These are phyloP conservation scores for Penicillium oxalicum DNA, from an alignment of 2,329 filamentous ascomycete genomes.

Conservation along the genomic window DNA sequence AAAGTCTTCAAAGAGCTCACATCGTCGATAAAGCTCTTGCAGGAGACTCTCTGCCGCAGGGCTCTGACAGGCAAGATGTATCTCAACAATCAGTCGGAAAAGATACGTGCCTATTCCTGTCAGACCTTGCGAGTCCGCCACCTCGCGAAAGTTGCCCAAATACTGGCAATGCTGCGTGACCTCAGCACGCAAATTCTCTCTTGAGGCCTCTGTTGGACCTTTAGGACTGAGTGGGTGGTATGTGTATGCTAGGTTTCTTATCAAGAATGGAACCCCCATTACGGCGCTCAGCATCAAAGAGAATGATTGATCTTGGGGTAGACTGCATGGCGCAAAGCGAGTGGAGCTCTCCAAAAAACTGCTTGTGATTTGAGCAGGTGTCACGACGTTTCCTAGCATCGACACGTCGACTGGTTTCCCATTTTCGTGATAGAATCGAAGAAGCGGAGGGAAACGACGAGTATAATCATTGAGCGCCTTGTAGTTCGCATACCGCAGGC, in stretches of 20 bases:
- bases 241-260: constrained; percentile 2
- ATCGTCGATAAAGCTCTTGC: constrained; percentile 7
- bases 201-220: background rate
- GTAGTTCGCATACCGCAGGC: constrained; percentile 18
- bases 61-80: constrained; percentile 13
- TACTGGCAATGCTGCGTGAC: background rate
- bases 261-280: background rate
- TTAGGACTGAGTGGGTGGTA: constrained; percentile 11
- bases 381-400: constrained; percentile 13
- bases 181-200: background rate
- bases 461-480: constrained; percentile 15
- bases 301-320: constrained; percentile 6
- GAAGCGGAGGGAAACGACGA: constrained; percentile 16
- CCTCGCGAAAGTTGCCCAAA: constrained; percentile 6
- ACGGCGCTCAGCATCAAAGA: constrained; percentile 5
- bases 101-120: constrained; percentile 8
- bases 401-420: constrained; percentile 10
- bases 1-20: constrained; percentile 10
- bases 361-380: constrained; percentile 6
- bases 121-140: constrained; percentile 5
- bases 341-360: constrained; percentile 11
- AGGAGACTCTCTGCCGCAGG: constrained; percentile 4
- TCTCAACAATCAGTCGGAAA: constrained; percentile 12
- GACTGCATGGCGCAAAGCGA: constrained; percentile 6
- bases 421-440: constrained; percentile 20